Percentiles rank a stretch among this genome's conserved stretches.
Conservation (phyloP, 768 basidiomycete species). For the Termitomyces heimii region DNA sequence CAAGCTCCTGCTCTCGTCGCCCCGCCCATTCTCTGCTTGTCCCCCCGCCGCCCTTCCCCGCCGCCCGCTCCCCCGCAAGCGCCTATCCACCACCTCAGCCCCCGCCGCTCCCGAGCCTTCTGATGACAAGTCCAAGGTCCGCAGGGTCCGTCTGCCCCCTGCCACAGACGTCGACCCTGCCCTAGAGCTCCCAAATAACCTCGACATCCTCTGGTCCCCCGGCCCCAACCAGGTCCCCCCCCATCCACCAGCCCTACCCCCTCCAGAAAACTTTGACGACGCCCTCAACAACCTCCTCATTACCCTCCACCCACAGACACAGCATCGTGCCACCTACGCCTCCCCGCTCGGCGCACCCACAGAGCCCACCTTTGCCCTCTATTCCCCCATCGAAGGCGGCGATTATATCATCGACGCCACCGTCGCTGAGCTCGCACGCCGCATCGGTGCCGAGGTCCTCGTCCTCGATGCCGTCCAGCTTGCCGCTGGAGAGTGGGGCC, state of each 20-base stretch:
- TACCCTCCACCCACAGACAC: constrained; percentile 75
- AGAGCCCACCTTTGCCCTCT: constrained; percentile 82
- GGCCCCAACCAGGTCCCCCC: too few species aligned
- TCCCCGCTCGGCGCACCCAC: constrained; percentile 45
- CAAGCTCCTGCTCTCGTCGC: constrained; percentile 27
- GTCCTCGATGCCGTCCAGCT: constrained; percentile 81
- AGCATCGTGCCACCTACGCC: constrained; percentile 63
- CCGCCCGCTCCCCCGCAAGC: constrained; percentile 1
- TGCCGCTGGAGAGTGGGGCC: constrained; percentile 84
- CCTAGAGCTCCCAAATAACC: constrained; percentile 43
- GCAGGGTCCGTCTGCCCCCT: constrained; percentile 26
- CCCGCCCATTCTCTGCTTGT: constrained; percentile 11
- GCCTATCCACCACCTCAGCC: constrained; percentile 8
- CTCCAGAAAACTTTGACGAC: constrained; percentile 71
- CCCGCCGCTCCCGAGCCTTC: constrained; percentile 14
- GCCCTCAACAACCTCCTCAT: constrained; percentile 71
- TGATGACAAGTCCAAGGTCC: constrained; percentile 42
- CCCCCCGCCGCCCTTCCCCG: constrained; percentile 4
- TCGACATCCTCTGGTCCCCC: constrained; percentile 65
- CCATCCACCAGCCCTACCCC: constrained; percentile 44
- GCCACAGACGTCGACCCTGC: constrained; percentile 36
- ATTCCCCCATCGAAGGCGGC: constrained; percentile 83
- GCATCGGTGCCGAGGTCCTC: constrained; percentile 74
- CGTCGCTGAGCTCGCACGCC: constrained; percentile 69
- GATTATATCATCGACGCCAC: constrained; percentile 78